Base-by-base conservation (phyloP, 2,329 filamentous ascomycete genomes). In the Delphinella strobiligena region DNA sequence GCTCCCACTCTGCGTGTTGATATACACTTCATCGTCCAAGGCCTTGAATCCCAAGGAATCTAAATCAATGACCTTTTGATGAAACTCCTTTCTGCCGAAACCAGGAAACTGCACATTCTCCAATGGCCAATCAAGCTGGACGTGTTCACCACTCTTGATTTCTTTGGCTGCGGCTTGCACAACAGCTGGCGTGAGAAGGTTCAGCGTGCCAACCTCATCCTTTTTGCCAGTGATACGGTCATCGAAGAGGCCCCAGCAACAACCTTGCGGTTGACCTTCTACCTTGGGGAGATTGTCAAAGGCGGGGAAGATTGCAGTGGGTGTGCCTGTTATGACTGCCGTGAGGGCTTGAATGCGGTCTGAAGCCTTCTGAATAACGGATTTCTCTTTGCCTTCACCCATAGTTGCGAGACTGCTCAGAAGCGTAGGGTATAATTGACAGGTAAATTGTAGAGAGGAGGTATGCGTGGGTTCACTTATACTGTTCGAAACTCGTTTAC, bases 221-320 rank as follows among this genome's bases (percentile, higher is more conserved):
- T 63, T 61, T 31, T 60, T 50, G 27, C 61, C 64, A 36, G 63
- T 56, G 35, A 62, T 60, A 12, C 22, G 22, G 22, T 27, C 22
- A 38, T 67, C 67, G 40, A 61, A 63, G 4, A 68, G 37, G 3
- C 66, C 63, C 66, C 66, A 70, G 22, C 42, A 52, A 38, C 50
- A 53, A 43, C 55, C 63, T 45, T 60, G 53, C 1, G 64, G 64
- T 46, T 63, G 62, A 14, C 54, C 57, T 31, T 61, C 47, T 19
- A 62, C 55, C 5, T 58, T 49, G 2, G 64, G 63, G 2, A 69
- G 54, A 14, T 56, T 50, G 38, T 63, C 58, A 37, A 66, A 67
- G 17, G 55, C 44, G 5, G 63, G 67, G 59, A 29, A 67, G 7
- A n/a, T 32, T 7, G 12, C 12, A 7, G 22, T 27, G 7, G 22